phyloP scores from a whole-genome alignment of 2,329 filamentous ascomycete species.

The Paecilomyces dactylethromorphus region DNA sequence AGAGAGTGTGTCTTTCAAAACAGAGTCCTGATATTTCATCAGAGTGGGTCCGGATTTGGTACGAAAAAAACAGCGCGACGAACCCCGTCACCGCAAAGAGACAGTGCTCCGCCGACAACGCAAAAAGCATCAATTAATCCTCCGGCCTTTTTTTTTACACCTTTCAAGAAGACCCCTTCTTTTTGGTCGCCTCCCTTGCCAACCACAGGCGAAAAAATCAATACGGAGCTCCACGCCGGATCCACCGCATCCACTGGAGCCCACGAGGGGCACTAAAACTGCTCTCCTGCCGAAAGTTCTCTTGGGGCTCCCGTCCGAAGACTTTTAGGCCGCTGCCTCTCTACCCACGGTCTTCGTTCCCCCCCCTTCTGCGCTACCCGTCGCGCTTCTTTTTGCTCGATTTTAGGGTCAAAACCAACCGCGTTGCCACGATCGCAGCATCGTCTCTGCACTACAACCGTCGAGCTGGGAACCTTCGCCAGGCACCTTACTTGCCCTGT shows the following conservation, averaged over 20 bases:
- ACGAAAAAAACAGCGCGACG: conserved; percentile 5
- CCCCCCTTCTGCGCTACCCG: conserved; percentile 14
- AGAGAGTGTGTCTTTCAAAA: conserved; percentile 5
- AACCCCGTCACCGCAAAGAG: conserved; percentile 8
- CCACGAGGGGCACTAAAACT: conserved; percentile 27
- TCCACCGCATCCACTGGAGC: conserved; percentile 31
- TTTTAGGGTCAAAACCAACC: conserved; percentile 26
- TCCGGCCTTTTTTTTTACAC: background rate
- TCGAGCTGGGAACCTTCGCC: conserved; percentile 6
- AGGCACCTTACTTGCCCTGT: conserved; percentile 7
- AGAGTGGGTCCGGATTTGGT: conserved; percentile 6
- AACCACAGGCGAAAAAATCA: conserved; percentile 14
- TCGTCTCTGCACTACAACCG: conserved; percentile 10
- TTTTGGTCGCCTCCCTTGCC: background rate
- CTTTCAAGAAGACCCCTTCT: conserved; percentile 2
- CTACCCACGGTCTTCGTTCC: conserved; percentile 17
- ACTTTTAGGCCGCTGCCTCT: conserved; percentile 25
- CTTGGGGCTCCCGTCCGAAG: conserved; percentile 12
- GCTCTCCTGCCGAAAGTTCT: conserved; percentile 18
- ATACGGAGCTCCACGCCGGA: conserved; percentile 18
- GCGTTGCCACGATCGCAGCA: conserved; percentile 19
- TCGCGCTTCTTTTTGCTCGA: conserved; percentile 15
- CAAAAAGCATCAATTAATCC: conserved; percentile 5
- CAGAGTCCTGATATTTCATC: conserved; percentile 6
- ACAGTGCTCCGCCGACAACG: conserved; percentile 8